phyloP scores from a whole-genome alignment of 768 basidiomycete genomes.

The Russula emetica region DNA sequence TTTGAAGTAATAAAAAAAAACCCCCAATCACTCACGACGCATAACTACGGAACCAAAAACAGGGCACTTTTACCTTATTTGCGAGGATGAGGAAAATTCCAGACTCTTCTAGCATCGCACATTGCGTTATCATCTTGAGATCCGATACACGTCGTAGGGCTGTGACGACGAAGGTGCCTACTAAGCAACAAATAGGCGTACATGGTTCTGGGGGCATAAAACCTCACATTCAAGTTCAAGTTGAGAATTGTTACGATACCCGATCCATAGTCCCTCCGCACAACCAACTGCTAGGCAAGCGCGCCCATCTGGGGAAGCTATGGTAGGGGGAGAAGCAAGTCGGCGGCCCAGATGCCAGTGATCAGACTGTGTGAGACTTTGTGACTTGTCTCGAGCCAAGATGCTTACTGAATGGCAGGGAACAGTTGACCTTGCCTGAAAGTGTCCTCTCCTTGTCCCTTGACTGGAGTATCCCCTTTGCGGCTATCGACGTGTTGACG shows the following conservation, averaged over 20 bases:
- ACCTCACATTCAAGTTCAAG: slow-evolving; percentile 45
- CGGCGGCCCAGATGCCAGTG: not conserved
- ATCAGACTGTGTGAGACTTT: not conserved
- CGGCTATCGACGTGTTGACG: slow-evolving; percentile 43
- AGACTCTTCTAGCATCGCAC: slow-evolving; percentile 93
- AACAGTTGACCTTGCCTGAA: slow-evolving; percentile 87
- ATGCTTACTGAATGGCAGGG: slow-evolving; percentile 80
- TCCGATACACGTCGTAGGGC: slow-evolving; percentile 91
- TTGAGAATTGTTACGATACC: slow-evolving; percentile 78
- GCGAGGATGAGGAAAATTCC: slow-evolving; percentile 94
- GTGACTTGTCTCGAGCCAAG: not conserved
- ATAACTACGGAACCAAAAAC: too few relatives aligned
- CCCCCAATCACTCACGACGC: not conserved
- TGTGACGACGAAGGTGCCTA: slow-evolving; percentile 34
- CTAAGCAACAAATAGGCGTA: not conserved
- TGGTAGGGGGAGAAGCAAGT: not conserved
- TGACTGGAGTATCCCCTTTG: too few relatives aligned
- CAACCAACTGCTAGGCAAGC: slow-evolving; percentile 90
- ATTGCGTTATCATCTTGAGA: slow-evolving; percentile 89
- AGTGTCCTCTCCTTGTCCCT: slow-evolving; percentile 67
- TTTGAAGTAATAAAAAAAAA: slow-evolving; percentile 35
- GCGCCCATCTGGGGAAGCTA: slow-evolving; percentile 79
- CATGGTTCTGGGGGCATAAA: not conserved
- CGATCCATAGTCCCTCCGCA: slow-evolving; percentile 96
- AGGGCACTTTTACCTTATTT: slow-evolving; percentile 61